Base-by-base conservation (phyloP, 768 basidiomycete genomes). In the Gloeopeniophorella convolvens region DNA sequence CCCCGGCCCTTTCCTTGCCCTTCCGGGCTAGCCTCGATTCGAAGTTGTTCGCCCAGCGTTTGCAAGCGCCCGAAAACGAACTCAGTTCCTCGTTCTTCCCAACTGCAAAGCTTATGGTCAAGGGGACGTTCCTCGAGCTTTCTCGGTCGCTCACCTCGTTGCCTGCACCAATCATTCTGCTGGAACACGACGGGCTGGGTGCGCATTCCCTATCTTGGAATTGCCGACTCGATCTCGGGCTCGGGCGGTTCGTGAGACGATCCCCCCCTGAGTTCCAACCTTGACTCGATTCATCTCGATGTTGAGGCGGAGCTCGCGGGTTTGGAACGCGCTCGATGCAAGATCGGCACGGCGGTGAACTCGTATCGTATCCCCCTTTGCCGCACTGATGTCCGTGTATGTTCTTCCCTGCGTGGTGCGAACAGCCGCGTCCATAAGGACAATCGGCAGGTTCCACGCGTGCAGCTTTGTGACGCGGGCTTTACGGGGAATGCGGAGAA, bases 1-100 rank as follows among this genome's bases (percentile, higher is more conserved):
- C 53, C 42, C 43, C 56, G 56, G 56, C 50, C 43, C 42, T 57
- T 46, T 51, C 53, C 53, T 43, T 55, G 21, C 53, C 56, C 39
- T 48, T 56, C 51, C 55, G 36, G 56, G 54, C 56, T 57, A 57
- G 53, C 51, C 51, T 56, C 55, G 43, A 54, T 56, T 47, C 50
- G 54, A 56, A 56, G 45, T 16, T 40, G 40, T 39, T 51, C 45
- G 34, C 35, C 20, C 50, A 52, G 50, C 54, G 50, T 42, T 52
- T 35, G 42, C 39, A 52, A 48, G 55, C 52, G 55, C 55, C 55
- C 46, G 45, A 47, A 53, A 37, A n/a, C 51, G 50, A 44, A 51
- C 51, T 46, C 45, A 48, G 45, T 36, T 31, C 44, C 45, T 49
- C 48, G 46, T 55, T 54, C 48, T 51, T 51, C 50, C 36, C 28